Conservation (phyloP, 75 land plant species). For the Cunninghamia lanceolata region DNA sequence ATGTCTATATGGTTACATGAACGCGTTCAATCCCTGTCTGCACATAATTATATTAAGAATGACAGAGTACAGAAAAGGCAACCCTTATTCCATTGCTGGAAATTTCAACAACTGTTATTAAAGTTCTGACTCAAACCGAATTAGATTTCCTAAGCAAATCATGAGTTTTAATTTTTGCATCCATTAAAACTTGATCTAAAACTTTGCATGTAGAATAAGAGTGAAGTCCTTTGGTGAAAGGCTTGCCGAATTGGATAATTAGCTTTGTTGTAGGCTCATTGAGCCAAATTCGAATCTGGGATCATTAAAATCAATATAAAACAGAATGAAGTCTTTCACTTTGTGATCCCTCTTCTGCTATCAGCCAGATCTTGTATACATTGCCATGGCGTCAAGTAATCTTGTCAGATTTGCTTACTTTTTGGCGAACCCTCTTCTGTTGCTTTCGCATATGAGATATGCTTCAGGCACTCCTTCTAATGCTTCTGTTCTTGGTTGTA, state of each 20-base stretch:
- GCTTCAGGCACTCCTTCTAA: background rate
- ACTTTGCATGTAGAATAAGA: background rate
- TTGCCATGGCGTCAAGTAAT: background rate
- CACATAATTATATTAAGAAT: background rate
- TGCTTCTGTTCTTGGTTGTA: background rate
- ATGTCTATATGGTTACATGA: background rate
- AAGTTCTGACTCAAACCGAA: background rate
- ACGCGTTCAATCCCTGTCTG: background rate
- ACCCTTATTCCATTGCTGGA: background rate
- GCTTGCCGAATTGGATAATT: too few relatives aligned
- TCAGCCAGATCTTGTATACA: background rate
- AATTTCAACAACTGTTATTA: background rate
- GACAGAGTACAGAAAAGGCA: background rate
- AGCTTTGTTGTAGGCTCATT: too few relatives aligned
- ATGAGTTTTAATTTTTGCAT: background rate
- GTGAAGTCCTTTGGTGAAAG: background rate
- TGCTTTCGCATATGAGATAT: background rate
- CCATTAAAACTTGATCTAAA: background rate
- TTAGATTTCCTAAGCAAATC: background rate
- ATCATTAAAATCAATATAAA: too few relatives aligned
- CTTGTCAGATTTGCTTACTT: too few relatives aligned
- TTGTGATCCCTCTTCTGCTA: too few relatives aligned
- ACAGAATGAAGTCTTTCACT: too few relatives aligned
- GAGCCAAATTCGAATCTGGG: too few relatives aligned
- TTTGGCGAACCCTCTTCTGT: background rate